phyloP scores from a whole-genome alignment of 2,329 filamentous ascomycete species.

The Fusarium abutilonis region DNA sequence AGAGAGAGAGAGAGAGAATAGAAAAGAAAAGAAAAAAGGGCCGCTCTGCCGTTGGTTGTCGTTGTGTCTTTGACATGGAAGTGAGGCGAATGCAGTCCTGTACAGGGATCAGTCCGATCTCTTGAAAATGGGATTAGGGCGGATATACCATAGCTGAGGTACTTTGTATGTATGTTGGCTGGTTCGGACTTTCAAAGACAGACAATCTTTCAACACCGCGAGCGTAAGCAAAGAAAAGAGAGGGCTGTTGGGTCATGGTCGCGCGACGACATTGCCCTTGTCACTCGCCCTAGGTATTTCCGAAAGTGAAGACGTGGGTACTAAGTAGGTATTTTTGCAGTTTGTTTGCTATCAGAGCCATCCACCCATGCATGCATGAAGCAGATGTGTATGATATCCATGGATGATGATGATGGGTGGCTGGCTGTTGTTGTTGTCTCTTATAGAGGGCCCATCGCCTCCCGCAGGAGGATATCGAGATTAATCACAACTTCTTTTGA shows the following conservation, averaged over 20 bases:
- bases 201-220: slow-evolving; percentile 10
- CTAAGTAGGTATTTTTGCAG: slow-evolving; percentile 8
- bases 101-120: too few relatives aligned
- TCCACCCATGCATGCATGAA: too few relatives aligned
- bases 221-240: neutral
- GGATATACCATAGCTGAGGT: too few relatives aligned
- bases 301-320: too few relatives aligned
- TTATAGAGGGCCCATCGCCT: slow-evolving; percentile 41
- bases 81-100: too few relatives aligned
- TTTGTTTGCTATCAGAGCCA: slow-evolving; percentile 28
- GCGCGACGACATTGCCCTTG: slow-evolving; percentile 1
- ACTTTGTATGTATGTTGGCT: too few relatives aligned
- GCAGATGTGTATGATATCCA: slow-evolving; percentile 11
- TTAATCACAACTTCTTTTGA: neutral
- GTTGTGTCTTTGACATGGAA: too few relatives aligned
- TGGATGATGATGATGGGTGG: slow-evolving; percentile 1
- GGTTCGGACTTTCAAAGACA: too few relatives aligned
- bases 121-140: too few relatives aligned
- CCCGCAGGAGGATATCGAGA: slow-evolving; percentile 27
- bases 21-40: neutral
- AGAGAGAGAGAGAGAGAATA: neutral
- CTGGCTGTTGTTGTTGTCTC: slow-evolving; percentile 14
- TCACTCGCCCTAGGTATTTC: too few relatives aligned
- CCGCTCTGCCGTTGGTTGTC: neutral
- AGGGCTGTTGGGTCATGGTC: neutral